phyloP scores from a whole-genome alignment of 2,329 filamentous ascomycete species.

The Cladosporium sp. region DNA sequence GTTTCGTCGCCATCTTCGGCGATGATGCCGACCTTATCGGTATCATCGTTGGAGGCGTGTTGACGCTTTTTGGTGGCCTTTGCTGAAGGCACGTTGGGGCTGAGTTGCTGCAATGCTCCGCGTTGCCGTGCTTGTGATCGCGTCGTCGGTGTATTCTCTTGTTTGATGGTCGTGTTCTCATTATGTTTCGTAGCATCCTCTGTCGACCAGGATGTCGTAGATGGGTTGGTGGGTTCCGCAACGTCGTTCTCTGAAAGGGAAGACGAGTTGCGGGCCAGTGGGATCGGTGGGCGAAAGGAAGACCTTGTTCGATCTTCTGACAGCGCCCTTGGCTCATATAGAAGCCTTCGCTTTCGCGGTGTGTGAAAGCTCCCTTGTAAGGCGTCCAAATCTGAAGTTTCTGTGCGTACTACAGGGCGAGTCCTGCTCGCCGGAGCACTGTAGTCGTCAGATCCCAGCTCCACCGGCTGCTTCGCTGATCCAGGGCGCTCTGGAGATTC shows the following conservation, averaged over 20 bases:
- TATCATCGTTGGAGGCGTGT: conserved; percentile 12
- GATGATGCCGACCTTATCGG: conserved; percentile 19
- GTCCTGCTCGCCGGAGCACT: conserved; percentile 28
- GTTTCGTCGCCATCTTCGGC: conserved; percentile 26
- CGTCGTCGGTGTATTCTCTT: background rate
- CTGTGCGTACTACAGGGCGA: conserved; percentile 26
- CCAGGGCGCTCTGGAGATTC: conserved; percentile 16
- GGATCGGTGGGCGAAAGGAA: background rate
- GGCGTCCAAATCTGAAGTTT: conserved; percentile 42
- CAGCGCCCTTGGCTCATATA: background rate
- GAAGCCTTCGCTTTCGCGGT: conserved; percentile 1
- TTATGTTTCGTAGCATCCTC: background rate
- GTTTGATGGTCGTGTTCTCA: too few relatives aligned
- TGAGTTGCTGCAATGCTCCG: conserved; percentile 17
- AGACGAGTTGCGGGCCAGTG: background rate
- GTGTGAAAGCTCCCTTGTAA: conserved; percentile 6
- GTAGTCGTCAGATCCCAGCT: conserved; percentile 35
- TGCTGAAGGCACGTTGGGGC: conserved; percentile 17
- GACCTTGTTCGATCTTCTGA: conserved; percentile 2
- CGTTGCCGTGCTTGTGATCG: background rate
- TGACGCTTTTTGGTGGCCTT: conserved; percentile 1
- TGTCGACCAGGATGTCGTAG: too few relatives aligned
- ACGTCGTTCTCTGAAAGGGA: conserved; percentile 10
- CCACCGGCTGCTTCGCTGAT: conserved; percentile 19
- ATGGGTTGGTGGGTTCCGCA: background rate